Evolutionary conservation across 1,284 basidiomycete genomes (phyloP).

Genomic region (Blastosporella zonata): DNA sequence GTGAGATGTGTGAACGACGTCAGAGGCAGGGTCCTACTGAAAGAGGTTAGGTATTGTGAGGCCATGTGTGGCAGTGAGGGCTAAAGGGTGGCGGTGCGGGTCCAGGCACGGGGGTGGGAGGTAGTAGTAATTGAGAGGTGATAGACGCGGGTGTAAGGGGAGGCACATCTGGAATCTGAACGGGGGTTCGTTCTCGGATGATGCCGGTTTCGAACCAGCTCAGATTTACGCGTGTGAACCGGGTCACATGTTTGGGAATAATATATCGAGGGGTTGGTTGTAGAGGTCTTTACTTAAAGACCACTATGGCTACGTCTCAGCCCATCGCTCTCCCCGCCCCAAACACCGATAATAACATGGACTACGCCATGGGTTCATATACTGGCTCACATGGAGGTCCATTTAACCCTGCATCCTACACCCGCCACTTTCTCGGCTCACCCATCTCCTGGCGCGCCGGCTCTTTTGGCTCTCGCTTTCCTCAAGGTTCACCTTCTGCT

Average conservation of each 20-base stretch:
- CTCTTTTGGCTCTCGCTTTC: constrained; percentile 60
- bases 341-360: constrained; percentile 19
- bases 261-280: neutral
- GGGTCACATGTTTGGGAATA: neutral
- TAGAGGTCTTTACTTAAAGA: constrained; percentile 5
- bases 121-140: no score
- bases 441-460: constrained; percentile 66
- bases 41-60: no score
- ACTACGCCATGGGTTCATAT: constrained; percentile 47
- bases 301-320: constrained; percentile 37
- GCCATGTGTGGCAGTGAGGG: no score
- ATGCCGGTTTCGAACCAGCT: neutral
- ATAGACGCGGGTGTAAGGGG: no score
- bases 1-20: no score
- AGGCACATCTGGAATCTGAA: no score
- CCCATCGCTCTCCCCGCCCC: constrained; percentile 52
- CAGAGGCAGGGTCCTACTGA: no score
- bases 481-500: constrained; percentile 57
- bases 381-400: constrained; percentile 43
- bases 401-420: constrained; percentile 63
- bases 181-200: no score
- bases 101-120: no score
- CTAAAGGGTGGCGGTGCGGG: no score
- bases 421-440: constrained; percentile 63
- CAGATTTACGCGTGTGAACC: neutral